Evolutionary conservation across 805 yeast genomes (phyloP).

Genomic region (Suhomyces vadensis): DNA sequence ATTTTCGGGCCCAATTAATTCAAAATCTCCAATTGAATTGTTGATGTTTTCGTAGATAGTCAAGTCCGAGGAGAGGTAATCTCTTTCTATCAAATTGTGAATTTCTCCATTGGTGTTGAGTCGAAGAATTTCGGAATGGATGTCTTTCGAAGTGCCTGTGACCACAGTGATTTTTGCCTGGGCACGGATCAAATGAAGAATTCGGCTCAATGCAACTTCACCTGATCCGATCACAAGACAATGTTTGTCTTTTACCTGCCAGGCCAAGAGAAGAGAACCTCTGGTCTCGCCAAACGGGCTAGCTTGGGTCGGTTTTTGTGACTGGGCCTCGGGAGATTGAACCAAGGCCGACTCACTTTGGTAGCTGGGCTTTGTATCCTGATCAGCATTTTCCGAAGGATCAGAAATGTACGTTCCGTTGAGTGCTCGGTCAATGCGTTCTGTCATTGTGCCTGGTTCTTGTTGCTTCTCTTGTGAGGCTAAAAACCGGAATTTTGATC

Average conservation of each 20-base stretch:
- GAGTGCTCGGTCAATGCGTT: neutral
- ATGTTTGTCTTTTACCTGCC: constrained; percentile 67
- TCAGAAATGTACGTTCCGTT: neutral
- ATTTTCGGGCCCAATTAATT: constrained; percentile 18
- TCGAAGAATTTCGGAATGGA: constrained; percentile 30
- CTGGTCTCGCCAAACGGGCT: constrained; percentile 13
- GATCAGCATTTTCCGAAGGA: neutral
- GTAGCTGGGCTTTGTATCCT: neutral
- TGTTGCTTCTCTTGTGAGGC: neutral
- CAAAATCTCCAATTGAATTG: constrained; percentile 19
- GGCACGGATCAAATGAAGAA: constrained; percentile 65
- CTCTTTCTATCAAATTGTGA: constrained; percentile 40
- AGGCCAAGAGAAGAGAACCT: constrained; percentile 67
- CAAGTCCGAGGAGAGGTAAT: constrained; percentile 50
- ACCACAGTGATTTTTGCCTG: constrained; percentile 70
- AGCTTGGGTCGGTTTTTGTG: neutral
- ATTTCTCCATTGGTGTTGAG: constrained; percentile 41
- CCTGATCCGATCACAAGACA: constrained; percentile 79
- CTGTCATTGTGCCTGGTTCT: neutral
- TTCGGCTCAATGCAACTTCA: constrained; percentile 72
- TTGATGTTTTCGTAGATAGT: constrained; percentile 45
- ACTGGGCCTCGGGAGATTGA: neutral
- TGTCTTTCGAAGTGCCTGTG: constrained; percentile 34
- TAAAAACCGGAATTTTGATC: neutral
- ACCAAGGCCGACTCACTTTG: neutral